phyloP scores from a whole-genome alignment of 2,329 filamentous ascomycete species.

The Cladophialophora exuberans region DNA sequence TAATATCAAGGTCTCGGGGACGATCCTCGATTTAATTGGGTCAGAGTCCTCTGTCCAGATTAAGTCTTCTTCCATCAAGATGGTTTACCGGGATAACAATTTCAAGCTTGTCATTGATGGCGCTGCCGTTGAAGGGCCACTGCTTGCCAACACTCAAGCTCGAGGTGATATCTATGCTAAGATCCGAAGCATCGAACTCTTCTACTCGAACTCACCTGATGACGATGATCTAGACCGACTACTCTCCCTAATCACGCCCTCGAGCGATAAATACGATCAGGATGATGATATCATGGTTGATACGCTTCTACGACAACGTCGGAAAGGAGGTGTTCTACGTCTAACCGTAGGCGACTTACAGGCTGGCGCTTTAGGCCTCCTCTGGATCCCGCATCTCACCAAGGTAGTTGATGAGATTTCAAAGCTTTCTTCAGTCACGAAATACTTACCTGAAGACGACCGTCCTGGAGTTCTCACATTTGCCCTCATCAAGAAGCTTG shows the following conservation, averaged over 20 bases:
- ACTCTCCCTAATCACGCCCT: constrained; percentile 84
- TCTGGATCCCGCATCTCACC: constrained; percentile 69
- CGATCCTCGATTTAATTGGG: constrained; percentile 75
- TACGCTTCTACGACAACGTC: constrained; percentile 80
- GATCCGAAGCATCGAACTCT: constrained; percentile 68
- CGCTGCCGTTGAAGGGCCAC: constrained; percentile 73
- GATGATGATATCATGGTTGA: constrained; percentile 96
- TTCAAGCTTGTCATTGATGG: constrained; percentile 75
- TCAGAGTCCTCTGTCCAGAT: constrained; percentile 74
- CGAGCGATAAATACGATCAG: constrained; percentile 83
- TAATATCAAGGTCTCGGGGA: constrained; percentile 75
- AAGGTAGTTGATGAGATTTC: constrained; percentile 76
- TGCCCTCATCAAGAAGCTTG: constrained; percentile 65
- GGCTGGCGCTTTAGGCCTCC: constrained; percentile 63
- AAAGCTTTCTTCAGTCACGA: constrained; percentile 82
- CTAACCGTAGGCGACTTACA: constrained; percentile 68
- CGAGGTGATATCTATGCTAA: constrained; percentile 66
- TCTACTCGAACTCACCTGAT: constrained; percentile 73
- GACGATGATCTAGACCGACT: constrained; percentile 81
- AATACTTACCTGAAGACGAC: constrained; percentile 95
- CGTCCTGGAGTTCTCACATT: constrained; percentile 84
- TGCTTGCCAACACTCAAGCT: constrained; percentile 39
- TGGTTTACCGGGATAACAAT: constrained; percentile 73
- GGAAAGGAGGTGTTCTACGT: constrained; percentile 81
- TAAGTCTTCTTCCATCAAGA: constrained; percentile 79